Base-by-base conservation (phyloP, 2,329 filamentous ascomycete genomes). In the Colletotrichum sp. region DNA sequence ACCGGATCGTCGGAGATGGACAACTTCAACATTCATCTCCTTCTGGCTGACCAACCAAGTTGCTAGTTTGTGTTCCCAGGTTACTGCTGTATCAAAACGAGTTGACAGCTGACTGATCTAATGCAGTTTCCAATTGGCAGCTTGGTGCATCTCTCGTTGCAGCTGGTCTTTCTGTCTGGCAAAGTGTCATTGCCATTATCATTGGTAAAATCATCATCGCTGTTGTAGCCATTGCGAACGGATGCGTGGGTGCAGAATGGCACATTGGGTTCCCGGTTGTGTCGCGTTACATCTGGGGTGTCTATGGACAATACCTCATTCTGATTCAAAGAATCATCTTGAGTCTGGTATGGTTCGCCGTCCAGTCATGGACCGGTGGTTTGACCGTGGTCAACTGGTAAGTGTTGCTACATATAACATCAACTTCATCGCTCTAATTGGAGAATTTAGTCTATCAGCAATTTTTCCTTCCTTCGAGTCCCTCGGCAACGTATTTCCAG, bases 251-350 rank as follows among this genome's bases (percentile, higher is more conserved):
- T 13, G 71, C 74, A 8, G 71, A 75, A 18, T 87, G 84, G 78
- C 86, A 88, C 75, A 85, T 88, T 36, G 85, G 85, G 9, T 88
- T 87, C 55, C 84, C 87, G 1, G 85, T 89, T 16, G 80, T 84
- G 8, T 82, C 82, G 13, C 81, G 87, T 8, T 81, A 82, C 26
- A 81, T 85, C 32, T 88, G 85, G 83, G 87, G 86, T 16, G 81
- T 86, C 68, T 84, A 82, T 36, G 86, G 86, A 6, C 80, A 83
- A 5, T 85, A 84, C 72, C 76, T 87, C 59, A 80, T 83, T 30
- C 80, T 88, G 60, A 72, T 85, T 49, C 81, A 86, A 28, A 80
- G 86, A 13, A 85, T 87, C 77, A 71, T 87, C 9, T 81, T 87
- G 7, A 82, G 81, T 44, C 74, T 86, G 15, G 83, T 87, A 18